Evolutionary conservation across 1,284 basidiomycete genomes (phyloP).

Genomic region (Cystobasidiaceae sp.): DNA sequence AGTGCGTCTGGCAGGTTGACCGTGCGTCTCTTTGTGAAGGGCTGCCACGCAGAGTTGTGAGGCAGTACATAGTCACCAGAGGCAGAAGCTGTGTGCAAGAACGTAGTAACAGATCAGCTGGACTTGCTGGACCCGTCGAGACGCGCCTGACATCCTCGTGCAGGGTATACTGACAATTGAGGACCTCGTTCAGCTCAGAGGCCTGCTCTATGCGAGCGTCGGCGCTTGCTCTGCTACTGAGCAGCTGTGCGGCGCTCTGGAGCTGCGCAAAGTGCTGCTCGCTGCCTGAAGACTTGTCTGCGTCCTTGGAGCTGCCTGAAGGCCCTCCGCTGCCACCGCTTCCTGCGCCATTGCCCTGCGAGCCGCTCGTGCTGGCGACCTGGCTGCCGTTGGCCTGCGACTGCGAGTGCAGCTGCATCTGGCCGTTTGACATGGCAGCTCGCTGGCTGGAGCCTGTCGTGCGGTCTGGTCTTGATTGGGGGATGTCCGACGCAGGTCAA

Average conservation of each 20-base stretch:
- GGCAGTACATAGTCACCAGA: conserved; percentile 59
- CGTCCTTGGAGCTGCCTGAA: too few species aligned
- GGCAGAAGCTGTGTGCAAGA: conserved; percentile 17
- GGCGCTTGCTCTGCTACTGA: conserved; percentile 7
- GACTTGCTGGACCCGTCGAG: too few species aligned
- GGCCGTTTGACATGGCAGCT: too few species aligned
- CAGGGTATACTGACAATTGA: conserved; percentile 21
- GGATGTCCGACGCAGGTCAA: too few species aligned
- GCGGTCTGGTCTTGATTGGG: too few species aligned
- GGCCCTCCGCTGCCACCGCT: too few species aligned
- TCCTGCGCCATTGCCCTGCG: neutral
- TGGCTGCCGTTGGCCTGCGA: conserved; percentile 24
- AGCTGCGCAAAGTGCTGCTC: conserved; percentile 16
- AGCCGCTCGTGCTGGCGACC: neutral
- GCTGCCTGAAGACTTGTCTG: too few species aligned
- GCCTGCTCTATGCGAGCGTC: conserved; percentile 25
- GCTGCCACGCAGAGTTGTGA: conserved; percentile 69
- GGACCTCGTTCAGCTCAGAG: conserved; percentile 15
- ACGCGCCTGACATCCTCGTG: neutral
- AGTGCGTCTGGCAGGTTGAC: conserved; percentile 73
- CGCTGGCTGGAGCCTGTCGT: too few species aligned
- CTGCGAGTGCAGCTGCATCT: neutral
- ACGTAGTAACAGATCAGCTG: too few species aligned
- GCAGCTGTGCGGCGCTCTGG: conserved; percentile 5
- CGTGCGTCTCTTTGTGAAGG: conserved; percentile 71